Base-by-base conservation (phyloP, 2,329 filamentous ascomycete genomes). In the Phialocephala subalpina region DNA sequence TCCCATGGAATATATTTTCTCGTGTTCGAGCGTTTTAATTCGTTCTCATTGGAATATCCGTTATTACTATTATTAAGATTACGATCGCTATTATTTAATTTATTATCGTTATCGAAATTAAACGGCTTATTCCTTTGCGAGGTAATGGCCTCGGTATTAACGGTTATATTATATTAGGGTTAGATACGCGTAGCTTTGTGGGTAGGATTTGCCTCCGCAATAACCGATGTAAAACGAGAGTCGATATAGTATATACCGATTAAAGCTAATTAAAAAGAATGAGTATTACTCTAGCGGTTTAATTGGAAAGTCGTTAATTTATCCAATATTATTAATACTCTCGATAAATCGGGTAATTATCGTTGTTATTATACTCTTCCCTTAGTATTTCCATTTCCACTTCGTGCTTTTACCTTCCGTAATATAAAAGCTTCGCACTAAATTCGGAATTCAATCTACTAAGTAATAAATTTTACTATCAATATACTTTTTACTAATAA, bases 141-240 rank as follows among this genome's bases (percentile, higher is more conserved):
- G 4, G 9, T 33, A 33, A 33, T 5, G 9, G 9, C 9, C 40
- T 61, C 29, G 40, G 64, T 47, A 68, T 65, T 55, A 58, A 69
- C 55, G 38, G 68, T 66, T 69, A 29, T 69, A 58, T 62, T 35
- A 64, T 69, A 0, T 36, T 67, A 64, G 40, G 25, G 60, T 67
- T 22, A 52, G 27, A 55, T 69, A 53, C 42, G 52, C 35, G 61
- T 45, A n/a, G n/a, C n/a, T n/a, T n/a, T n/a, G n/a, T n/a, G n/a
- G n/a, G n/a, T n/a, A n/a, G n/a, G n/a, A n/a, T n/a, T n/a, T n/a
- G n/a, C n/a, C n/a, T n/a, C n/a, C n/a, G n/a, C n/a, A n/a, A n/a
- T n/a, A n/a, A n/a, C n/a, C n/a, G n/a, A n/a, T n/a, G n/a, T n/a
- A n/a, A n/a, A n/a, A 33, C 29, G 29, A 33, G 29, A 66, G 53